A percentile compares a stretch with the other conserved stretches of the same genome.
phyloP scores from a whole-genome alignment of 768 basidiomycete species.

The Rhodotorula graminis region DNA sequence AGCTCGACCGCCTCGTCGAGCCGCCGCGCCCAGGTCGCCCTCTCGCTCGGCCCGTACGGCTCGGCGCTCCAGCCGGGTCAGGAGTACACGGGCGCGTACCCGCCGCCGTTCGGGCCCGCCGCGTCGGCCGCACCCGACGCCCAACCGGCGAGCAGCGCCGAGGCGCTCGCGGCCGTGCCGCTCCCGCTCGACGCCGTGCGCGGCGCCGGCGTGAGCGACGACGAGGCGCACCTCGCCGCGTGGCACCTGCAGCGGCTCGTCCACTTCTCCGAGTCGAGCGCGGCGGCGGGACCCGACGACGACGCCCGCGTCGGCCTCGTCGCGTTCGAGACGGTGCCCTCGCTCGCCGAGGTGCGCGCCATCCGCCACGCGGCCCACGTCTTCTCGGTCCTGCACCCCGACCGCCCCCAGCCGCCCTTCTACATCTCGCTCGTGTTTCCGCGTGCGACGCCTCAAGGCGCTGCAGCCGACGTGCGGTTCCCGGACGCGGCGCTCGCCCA shows the following conservation, averaged over 20 bases:
- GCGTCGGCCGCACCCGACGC: neutral
- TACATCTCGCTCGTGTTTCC: constrained; percentile 47
- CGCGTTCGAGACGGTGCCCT: constrained; percentile 49
- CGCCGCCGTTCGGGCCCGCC: constrained; percentile 44
- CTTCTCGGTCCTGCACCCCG: constrained; percentile 16
- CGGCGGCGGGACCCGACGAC: no score
- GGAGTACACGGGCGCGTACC: constrained; percentile 47
- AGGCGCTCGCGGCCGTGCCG: constrained; percentile 29
- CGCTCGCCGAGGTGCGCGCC: constrained; percentile 44
- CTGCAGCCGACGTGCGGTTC: constrained; percentile 16
- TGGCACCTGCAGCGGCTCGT: constrained; percentile 46
- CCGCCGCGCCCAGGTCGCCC: constrained; percentile 32
- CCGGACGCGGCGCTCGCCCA: constrained; percentile 27
- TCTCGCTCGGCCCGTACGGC: constrained; percentile 48
- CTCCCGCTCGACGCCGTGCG: constrained; percentile 9
- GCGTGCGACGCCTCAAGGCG: neutral
- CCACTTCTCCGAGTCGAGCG: constrained; percentile 39
- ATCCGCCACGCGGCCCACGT: constrained; percentile 44
- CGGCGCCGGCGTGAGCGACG: neutral
- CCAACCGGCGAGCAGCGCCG: neutral
- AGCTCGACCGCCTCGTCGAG: neutral
- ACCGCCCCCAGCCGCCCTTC: constrained; percentile 19
- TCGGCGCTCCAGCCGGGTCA: constrained; percentile 46
- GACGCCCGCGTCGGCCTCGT: constrained; percentile 41
- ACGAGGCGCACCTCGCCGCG: constrained; percentile 37